phyloP scores from a whole-genome alignment of 495 filamentous ascomycete species.

The Entonaema liquescens region DNA sequence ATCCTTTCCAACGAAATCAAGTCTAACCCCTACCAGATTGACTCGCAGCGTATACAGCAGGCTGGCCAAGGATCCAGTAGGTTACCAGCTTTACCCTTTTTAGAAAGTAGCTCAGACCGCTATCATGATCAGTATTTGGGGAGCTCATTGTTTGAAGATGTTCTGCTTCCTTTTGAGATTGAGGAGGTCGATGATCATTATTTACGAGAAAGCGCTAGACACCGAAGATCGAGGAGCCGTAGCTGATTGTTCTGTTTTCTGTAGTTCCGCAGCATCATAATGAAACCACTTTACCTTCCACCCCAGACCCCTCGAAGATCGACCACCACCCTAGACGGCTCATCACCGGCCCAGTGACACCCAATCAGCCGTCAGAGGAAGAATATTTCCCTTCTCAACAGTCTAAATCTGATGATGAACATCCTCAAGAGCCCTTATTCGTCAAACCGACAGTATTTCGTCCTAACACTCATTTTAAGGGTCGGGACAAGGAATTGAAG shows the following conservation, averaged over 20 bases:
- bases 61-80: slow-evolving; percentile 42
- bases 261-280: slow-evolving; percentile 51
- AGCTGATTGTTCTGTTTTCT: slow-evolving; percentile 45
- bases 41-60: slow-evolving; percentile 42
- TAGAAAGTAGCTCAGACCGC: slow-evolving; percentile 36
- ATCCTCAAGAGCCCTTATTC: slow-evolving; percentile 58
- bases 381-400: slow-evolving; percentile 44
- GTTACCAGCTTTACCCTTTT: slow-evolving; percentile 42
- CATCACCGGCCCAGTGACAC: slow-evolving; percentile 36
- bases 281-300: slow-evolving; percentile 47
- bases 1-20: background rate
- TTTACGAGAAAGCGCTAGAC: slow-evolving; percentile 31
- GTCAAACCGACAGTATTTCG: slow-evolving; percentile 80
- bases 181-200: slow-evolving; percentile 45
- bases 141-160: slow-evolving; percentile 39
- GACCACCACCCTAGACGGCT: slow-evolving; percentile 45
- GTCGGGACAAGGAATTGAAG: slow-evolving; percentile 75
- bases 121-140: slow-evolving; percentile 41
- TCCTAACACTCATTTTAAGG: slow-evolving; percentile 79
- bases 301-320: slow-evolving; percentile 42
- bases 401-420: slow-evolving; percentile 42
- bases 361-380: slow-evolving; percentile 41
- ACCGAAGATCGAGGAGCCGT: slow-evolving; percentile 45
- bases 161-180: slow-evolving; percentile 46
- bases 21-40: slow-evolving; percentile 35